phyloP scores from a whole-genome alignment of 371 early-diverging fungal species.

The Mucor velutinosus region DNA sequence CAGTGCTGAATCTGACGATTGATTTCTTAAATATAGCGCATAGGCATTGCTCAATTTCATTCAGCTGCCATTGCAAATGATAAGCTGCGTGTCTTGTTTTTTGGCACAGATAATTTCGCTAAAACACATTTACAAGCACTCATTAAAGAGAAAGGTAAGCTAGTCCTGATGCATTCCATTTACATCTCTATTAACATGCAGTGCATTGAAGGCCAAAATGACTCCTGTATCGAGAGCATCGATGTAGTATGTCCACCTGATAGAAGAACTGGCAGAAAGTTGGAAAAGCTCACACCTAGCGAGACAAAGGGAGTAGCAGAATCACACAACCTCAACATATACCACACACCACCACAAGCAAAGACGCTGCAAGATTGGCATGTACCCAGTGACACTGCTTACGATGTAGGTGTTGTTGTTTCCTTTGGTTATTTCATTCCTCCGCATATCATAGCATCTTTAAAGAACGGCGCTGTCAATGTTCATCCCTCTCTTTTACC shows the following conservation, averaged over 20 bases:
- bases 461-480: conserved; percentile 79
- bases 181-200: background rate
- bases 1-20: background rate
- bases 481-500: conserved; percentile 91
- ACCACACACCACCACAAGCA: conserved; percentile 31
- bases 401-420: conserved; percentile 89
- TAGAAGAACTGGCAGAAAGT: conserved; percentile 47
- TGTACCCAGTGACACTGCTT: conserved; percentile 27
- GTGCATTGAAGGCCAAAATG: background rate
- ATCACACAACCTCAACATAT: conserved; percentile 32
- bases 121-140: conserved; percentile 65
- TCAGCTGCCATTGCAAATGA: background rate
- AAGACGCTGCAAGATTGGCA: conserved; percentile 38
- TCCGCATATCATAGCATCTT: conserved; percentile 59
- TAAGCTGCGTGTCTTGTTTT: conserved; percentile 65
- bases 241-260: conserved; percentile 77
- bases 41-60: background rate
- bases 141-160: conserved; percentile 50
- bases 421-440: conserved; percentile 95
- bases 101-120: conserved; percentile 86
- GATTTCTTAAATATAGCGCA: background rate
- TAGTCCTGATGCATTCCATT: background rate
- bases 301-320: conserved; percentile 40
- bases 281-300: conserved; percentile 45
- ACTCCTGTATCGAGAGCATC: conserved; percentile 49